A percentile compares a stretch with the other conserved stretches of the same genome.
phyloP scores from a whole-genome alignment of 176 grass and related monocot genomes.

The Eragrostis curvula region DNA sequence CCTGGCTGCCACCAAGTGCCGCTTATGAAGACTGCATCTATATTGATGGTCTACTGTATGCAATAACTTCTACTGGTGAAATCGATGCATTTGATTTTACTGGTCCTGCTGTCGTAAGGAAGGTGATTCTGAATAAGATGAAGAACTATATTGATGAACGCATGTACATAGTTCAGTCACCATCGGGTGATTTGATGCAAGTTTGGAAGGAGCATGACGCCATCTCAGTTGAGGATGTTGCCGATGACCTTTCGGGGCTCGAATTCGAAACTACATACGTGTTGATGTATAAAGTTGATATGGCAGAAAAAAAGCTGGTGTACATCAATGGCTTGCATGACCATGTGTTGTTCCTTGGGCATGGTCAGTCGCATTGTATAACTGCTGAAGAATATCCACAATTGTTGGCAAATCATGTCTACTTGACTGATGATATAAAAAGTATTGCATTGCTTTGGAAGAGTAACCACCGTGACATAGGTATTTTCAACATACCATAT shows the following conservation, averaged over 20 bases:
- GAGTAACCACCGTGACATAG: too few species aligned
- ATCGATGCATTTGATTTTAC: constrained; percentile 22
- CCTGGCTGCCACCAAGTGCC: neutral
- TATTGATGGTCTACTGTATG: neutral
- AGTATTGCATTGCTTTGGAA: too few species aligned
- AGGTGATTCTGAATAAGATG: neutral
- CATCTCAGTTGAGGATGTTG: too few species aligned
- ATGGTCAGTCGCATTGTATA: neutral
- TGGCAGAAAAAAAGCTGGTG: too few species aligned
- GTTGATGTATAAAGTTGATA: too few species aligned
- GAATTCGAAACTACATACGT: too few species aligned
- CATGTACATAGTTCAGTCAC: neutral
- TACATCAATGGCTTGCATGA: too few species aligned
- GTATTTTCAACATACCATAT: too few species aligned
- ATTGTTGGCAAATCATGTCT: neutral
- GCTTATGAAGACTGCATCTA: neutral
- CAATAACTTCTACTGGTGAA: neutral
- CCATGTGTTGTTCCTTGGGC: neutral
- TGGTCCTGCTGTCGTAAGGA: neutral
- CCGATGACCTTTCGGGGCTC: too few species aligned
- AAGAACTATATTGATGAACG: neutral
- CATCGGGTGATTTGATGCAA: neutral
- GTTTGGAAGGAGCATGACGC: neutral
- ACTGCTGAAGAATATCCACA: neutral
- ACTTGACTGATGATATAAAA: neutral